phyloP scores from a whole-genome alignment of 768 basidiomycete genomes.

The Boletus reticulatus region DNA sequence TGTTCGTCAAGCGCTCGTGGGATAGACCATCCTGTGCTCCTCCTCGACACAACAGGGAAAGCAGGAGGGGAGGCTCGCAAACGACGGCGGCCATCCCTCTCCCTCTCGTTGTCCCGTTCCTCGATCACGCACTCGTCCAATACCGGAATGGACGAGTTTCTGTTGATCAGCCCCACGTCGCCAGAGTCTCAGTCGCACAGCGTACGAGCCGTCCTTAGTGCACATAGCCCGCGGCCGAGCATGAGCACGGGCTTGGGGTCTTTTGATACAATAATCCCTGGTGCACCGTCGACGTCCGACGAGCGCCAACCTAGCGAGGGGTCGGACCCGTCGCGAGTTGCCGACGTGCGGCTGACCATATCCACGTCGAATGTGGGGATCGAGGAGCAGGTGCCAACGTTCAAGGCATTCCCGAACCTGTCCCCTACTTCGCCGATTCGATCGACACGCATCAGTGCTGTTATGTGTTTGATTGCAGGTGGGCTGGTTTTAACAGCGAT shows the following conservation, averaged over 20 bases:
- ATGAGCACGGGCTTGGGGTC: background rate
- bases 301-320: background rate
- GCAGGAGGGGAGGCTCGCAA: background rate
- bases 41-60: background rate
- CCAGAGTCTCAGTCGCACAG: background rate
- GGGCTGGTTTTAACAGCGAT: constrained; percentile 17
- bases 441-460: constrained; percentile 11
- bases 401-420: constrained; percentile 16
- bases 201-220: constrained; percentile 1
- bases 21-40: background rate
- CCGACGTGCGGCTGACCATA: constrained; percentile 1
- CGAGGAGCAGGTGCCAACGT: background rate
- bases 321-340: background rate
- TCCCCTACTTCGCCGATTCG: constrained; percentile 2
- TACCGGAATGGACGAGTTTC: constrained; percentile 23
- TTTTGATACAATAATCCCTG: background rate
- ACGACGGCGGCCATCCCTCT: constrained; percentile 12
- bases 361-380: background rate
- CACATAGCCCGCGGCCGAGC: constrained; percentile 6
- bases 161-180: constrained; percentile 13
- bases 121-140: constrained; percentile 15
- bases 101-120: constrained; percentile 12
- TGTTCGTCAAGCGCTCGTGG: background rate
- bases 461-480: background rate
- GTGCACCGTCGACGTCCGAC: background rate